Evolutionary conservation across 2,329 filamentous ascomycete genomes (phyloP).

Genomic region (Clarireedia paspali): DNA sequence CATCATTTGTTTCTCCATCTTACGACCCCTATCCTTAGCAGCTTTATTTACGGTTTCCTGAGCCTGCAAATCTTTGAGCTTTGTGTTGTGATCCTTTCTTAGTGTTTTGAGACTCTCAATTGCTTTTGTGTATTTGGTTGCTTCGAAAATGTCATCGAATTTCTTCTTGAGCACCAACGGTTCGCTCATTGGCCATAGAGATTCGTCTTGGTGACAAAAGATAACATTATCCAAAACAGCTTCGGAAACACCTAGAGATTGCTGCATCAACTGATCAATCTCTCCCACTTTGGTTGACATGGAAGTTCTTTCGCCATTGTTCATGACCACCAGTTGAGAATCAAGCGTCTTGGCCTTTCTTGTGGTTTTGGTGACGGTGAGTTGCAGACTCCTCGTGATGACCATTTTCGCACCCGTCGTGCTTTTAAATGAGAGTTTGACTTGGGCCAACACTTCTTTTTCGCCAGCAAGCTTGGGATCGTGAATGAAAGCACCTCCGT

Average conservation of each 20-base stretch:
- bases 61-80: constrained; percentile 65
- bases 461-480: constrained; percentile 90
- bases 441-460: constrained; percentile 82
- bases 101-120: constrained; percentile 90
- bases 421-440: constrained; percentile 80
- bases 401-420: constrained; percentile 75
- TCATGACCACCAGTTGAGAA: constrained; percentile 64
- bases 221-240: constrained; percentile 92
- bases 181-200: constrained; percentile 91
- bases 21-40: constrained; percentile 75
- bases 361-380: constrained; percentile 72
- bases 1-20: constrained; percentile 54
- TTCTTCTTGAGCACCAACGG: constrained; percentile 79
- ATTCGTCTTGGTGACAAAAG: constrained; percentile 98
- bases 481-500: constrained; percentile 87
- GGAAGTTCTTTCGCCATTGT: constrained; percentile 70
- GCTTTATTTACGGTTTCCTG: constrained; percentile 70
- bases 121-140: constrained; percentile 91
- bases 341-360: constrained; percentile 75
- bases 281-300: constrained; percentile 76
- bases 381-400: constrained; percentile 73
- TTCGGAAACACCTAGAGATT: constrained; percentile 79
- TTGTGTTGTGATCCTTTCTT: constrained; percentile 72
- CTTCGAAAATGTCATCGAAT: constrained; percentile 97
- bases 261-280: constrained; percentile 75